Evolutionary conservation across 805 yeast species (phyloP).

Genomic region (Candida sphagnicola): DNA sequence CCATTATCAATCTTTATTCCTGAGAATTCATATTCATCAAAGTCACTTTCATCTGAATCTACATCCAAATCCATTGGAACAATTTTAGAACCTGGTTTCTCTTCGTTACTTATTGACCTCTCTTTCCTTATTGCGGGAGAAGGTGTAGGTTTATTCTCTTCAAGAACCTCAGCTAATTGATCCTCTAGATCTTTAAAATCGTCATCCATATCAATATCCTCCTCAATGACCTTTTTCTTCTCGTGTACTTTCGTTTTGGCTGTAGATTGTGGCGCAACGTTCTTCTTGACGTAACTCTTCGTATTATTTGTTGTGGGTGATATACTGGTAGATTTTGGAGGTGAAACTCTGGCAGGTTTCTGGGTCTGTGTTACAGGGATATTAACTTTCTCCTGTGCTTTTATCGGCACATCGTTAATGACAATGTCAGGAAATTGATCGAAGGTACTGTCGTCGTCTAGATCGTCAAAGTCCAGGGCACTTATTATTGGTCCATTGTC

Average conservation of each 20-base stretch:
- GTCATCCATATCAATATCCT: constrained; percentile 26
- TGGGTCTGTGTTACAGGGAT: neutral
- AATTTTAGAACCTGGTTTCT: neutral
- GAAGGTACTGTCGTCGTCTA: constrained; percentile 8
- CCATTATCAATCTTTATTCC: constrained; percentile 26
- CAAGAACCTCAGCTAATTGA: constrained; percentile 39
- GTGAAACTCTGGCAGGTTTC: neutral
- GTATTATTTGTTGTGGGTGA: neutral
- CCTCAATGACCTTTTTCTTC: constrained; percentile 3
- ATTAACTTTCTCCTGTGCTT: neutral
- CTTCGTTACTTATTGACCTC: no score
- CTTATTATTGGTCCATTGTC: constrained; percentile 17
- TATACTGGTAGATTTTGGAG: neutral
- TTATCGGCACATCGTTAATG: neutral
- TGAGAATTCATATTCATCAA: constrained; percentile 17
- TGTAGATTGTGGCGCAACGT: neutral
- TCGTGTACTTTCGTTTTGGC: neutral
- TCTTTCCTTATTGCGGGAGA: neutral
- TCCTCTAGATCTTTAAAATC: constrained; percentile 42
- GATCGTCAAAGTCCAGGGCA: constrained; percentile 37
- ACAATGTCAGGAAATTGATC: neutral
- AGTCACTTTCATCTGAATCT: constrained; percentile 25
- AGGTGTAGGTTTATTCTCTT: constrained; percentile 13
- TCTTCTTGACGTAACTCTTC: no score
- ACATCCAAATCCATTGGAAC: constrained; percentile 1